These are phyloP conservation scores for Pisolithus albus DNA, from an alignment of 768 basidiomycete species.

Conservation along the genomic window DNA sequence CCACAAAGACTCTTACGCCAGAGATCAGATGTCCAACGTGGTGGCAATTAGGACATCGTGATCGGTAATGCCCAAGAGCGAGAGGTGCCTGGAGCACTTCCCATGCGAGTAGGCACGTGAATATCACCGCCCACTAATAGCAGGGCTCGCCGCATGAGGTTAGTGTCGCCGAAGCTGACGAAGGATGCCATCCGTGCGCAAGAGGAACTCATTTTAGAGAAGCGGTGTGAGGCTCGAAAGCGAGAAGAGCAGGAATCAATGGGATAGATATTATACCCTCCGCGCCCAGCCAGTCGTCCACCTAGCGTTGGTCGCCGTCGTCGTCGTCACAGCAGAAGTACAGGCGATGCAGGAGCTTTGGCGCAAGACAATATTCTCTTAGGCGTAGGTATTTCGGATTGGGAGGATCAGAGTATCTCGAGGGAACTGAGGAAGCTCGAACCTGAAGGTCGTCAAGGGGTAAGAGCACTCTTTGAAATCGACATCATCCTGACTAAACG, in stretches of 20 bases:
- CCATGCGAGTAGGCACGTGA: no score
- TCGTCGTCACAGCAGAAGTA: slow-evolving; percentile 69
- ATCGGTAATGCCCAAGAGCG: no score
- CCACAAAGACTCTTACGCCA: no score
- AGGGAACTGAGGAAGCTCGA: slow-evolving; percentile 61
- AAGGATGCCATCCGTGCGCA: slow-evolving; percentile 62
- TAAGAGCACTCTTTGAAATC: slow-evolving; percentile 7
- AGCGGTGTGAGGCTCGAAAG: slow-evolving; percentile 54
- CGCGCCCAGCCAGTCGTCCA: slow-evolving; percentile 19
- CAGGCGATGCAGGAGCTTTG: slow-evolving; percentile 58
- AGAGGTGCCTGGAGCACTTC: no score
- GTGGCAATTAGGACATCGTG: no score
- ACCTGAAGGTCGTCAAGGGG: slow-evolving; percentile 23
- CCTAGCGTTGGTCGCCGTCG: slow-evolving; percentile 41
- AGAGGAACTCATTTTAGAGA: slow-evolving; percentile 66
- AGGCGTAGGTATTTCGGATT: slow-evolving; percentile 33
- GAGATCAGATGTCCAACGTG: no score
- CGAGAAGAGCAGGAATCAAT: slow-evolving; percentile 42
- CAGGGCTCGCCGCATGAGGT: no score
- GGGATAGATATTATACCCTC: slow-evolving; percentile 30
- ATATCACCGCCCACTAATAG: no score
- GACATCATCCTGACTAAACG: not conserved
- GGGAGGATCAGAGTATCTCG: slow-evolving; percentile 59
- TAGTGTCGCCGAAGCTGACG: no score
- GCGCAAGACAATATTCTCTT: slow-evolving; percentile 29